phyloP scores from a whole-genome alignment of 805 yeast genomes.

The Schwanniomyces yamadae region DNA sequence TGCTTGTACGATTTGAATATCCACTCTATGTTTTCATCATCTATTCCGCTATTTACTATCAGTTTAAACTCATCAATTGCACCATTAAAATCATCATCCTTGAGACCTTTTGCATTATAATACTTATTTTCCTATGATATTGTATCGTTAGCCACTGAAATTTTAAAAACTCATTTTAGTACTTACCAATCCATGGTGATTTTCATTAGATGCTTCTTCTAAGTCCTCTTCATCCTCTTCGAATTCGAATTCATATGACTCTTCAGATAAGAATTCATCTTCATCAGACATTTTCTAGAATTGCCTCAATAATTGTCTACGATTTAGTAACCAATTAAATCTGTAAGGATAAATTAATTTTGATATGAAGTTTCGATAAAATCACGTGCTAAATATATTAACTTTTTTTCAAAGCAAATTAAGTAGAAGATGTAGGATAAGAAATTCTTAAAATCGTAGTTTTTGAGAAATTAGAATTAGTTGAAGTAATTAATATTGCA shows the following conservation, averaged over 20 bases:
- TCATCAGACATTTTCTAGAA: constrained; percentile 34
- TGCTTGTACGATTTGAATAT: constrained; percentile 42
- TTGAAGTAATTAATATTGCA: too few species aligned
- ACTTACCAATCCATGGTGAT: constrained; percentile 14
- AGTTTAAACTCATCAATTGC: constrained; percentile 26
- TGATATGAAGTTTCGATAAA: too few species aligned
- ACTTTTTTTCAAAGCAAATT: too few species aligned
- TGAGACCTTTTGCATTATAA: constrained; percentile 38
- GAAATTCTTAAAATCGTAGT: too few species aligned
- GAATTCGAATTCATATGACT: constrained; percentile 42
- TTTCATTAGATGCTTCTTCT: constrained; percentile 21
- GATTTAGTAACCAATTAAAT: not conserved
- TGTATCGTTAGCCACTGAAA: not conserved
- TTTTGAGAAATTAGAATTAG: too few species aligned
- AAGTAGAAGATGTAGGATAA: too few species aligned
- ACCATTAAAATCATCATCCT: constrained; percentile 27
- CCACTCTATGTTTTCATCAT: constrained; percentile 27
- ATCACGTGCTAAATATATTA: too few species aligned
- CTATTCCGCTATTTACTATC: constrained; percentile 9
- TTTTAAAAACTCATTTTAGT: not conserved
- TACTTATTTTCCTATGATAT: constrained; percentile 28
- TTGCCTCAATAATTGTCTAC: not conserved
- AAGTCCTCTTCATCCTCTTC: constrained; percentile 31
- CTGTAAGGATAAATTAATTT: not conserved
- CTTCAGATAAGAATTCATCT: constrained; percentile 36